A percentile compares a stretch with the other conserved stretches of the same genome.
These are phyloP conservation scores for Musa itinerans DNA, from an alignment of 176 grass and related monocot genomes.

Conservation along the genomic window DNA sequence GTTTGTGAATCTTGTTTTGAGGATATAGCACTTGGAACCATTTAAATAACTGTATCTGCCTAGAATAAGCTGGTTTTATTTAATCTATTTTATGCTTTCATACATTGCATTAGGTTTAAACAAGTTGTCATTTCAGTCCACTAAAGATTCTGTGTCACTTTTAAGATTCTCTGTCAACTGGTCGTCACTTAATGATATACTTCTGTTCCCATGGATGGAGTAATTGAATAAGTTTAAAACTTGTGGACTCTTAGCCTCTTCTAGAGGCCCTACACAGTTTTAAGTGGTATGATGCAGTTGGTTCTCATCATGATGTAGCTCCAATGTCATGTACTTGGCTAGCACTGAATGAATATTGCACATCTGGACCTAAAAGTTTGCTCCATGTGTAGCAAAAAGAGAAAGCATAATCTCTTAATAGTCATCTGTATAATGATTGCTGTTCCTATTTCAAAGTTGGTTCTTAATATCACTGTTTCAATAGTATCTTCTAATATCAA, in stretches of 20 bases:
- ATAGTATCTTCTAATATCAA: constrained; percentile 14
- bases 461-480: background rate
- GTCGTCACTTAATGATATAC: background rate
- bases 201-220: no score
- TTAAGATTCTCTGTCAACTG: background rate
- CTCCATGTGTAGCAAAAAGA: background rate
- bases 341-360: background rate
- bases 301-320: constrained; percentile 1
- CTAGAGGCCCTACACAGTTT: background rate
- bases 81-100: background rate
- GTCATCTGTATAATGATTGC: background rate
- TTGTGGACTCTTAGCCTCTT: background rate
- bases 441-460: background rate
- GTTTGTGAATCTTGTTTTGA: background rate
- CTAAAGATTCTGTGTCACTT: background rate
- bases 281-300: background rate
- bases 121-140: background rate
- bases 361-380: background rate
- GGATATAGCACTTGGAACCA: background rate
- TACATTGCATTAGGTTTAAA: background rate
- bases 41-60: background rate
- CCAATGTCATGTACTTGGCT: constrained; percentile 1
- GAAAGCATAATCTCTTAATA: background rate
- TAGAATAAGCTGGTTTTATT: background rate
- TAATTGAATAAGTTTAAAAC: background rate